Conservation (phyloP, 1,139 yeast species). For the Yamadazyma dendronema region DNA sequence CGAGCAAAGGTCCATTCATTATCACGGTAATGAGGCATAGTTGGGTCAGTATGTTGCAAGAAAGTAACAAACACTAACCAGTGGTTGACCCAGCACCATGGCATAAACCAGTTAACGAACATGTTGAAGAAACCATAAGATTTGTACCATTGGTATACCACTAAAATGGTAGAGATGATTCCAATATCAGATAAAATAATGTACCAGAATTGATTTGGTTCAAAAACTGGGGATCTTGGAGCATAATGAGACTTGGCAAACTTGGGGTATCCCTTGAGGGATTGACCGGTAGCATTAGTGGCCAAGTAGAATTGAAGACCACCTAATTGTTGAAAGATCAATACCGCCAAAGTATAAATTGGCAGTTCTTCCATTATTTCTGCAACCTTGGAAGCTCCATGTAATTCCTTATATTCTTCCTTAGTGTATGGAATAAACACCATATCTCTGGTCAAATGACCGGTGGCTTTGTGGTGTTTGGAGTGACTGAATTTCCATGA, state of each 20-base stretch:
- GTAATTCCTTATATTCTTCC: conserved; percentile 47
- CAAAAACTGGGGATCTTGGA: conserved; percentile 74
- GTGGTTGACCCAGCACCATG: conserved; percentile 81
- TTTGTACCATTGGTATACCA: conserved; percentile 55
- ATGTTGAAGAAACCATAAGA: conserved; percentile 63
- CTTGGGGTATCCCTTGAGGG: conserved; percentile 51
- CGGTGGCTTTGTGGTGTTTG: conserved; percentile 87
- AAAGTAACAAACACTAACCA: conserved; percentile 87
- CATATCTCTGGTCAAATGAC: conserved; percentile 77
- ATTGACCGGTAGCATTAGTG: conserved; percentile 78
- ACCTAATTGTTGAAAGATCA: conserved; percentile 70
- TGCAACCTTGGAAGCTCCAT: conserved; percentile 42
- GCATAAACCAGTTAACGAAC: conserved; percentile 70
- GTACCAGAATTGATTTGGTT: conserved; percentile 65
- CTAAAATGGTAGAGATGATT: conserved; percentile 50
- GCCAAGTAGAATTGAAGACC: conserved; percentile 70
- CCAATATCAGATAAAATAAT: conserved; percentile 75
- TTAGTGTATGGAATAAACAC: conserved; percentile 75
- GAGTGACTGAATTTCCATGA: conserved; percentile 84
- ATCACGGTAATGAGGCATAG: conserved; percentile 75
- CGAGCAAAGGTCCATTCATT: conserved; percentile 81
- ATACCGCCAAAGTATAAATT: conserved; percentile 50
- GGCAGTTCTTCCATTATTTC: conserved; percentile 78
- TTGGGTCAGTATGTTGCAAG: conserved; percentile 81
- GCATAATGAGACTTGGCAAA: conserved; percentile 57